Evolutionary conservation across 805 yeast species (phyloP), one percentile per base, ranked within the genome.

Genomic region (Nakazawaea wyomingensis): DNA sequence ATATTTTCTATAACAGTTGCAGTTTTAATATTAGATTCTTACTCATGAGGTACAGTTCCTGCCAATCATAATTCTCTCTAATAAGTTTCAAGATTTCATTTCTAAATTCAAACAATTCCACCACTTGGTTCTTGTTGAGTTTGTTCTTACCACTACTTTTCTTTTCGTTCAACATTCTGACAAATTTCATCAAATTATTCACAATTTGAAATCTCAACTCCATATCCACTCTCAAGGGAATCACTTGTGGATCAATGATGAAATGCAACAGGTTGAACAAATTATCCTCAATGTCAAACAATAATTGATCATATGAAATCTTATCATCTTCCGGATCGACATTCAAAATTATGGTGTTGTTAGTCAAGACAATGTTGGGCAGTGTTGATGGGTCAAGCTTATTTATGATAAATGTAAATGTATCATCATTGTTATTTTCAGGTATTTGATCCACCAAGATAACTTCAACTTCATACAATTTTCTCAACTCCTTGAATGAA

Each of bases 211-310:
- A 34, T 8, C 50, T 14, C 4, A 36, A 17, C 26, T 44, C 39
- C 34, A 45, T 39, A 54, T 79, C 90, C 18, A 82, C 64, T 52
- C 83, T 69, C 30, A 76, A 64, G 5, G 54, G 51, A 4, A 82
- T 78, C 2, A 82, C 70, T 43, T 69, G 68, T 9, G 83, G 81
- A 34, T 56, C 56, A 7, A 60, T 50, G 1, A 85, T 78, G 14
- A 82, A 63, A 0, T 91, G 91, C 19, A 87, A 58, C 22, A 84
- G 61, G 30, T 72, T 73, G 50, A 82, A 76, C 16, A 85, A 61
- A 4, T 8, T 30, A 18, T 31, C 30, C 19, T 36, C 22, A 18
- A 41, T 30, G 35, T 41, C 44, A 13, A 16, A 20, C 5, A 20
- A 16, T 24, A 41, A 21, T 28, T 51, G 85, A 90, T 1, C 79